A percentile compares a stretch with the other conserved stretches of the same genome.
Conservation (phyloP, 2,329 filamentous ascomycete genomes). For the Alternaria dauci region DNA sequence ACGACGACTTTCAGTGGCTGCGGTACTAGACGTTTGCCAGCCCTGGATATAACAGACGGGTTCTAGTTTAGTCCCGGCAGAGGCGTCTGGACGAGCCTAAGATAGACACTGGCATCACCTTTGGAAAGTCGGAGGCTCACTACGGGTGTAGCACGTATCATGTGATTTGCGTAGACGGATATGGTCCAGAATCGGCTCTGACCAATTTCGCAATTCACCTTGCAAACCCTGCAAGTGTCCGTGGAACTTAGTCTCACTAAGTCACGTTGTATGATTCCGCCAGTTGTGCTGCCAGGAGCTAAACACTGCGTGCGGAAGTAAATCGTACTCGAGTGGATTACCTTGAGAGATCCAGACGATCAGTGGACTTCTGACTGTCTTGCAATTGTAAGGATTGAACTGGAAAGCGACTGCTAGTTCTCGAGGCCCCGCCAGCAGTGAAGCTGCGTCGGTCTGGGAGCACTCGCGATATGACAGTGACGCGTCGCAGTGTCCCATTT, state of each 20-base stretch:
- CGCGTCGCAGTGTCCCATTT: neutral
- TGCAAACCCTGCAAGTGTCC: neutral
- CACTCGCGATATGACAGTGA: neutral
- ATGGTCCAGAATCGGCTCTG: neutral
- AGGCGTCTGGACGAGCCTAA: neutral
- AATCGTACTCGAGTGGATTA: neutral
- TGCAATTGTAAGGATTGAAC: neutral
- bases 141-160: neutral
- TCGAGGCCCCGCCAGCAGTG: neutral
- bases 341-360: neutral
- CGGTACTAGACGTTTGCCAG: constrained; percentile 24
- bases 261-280: neutral
- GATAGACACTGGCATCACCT: neutral
- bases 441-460: neutral
- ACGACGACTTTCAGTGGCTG: constrained; percentile 43
- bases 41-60: neutral
- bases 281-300: neutral
- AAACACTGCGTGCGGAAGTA: neutral
- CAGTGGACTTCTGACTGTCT: neutral
- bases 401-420: neutral
- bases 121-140: neutral
- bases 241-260: neutral
- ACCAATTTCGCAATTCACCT: neutral
- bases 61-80: neutral
- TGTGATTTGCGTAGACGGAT: neutral